Evolutionary conservation across 306 rosid species (phyloP).

Genomic region (Hippophae tibetana): DNA sequence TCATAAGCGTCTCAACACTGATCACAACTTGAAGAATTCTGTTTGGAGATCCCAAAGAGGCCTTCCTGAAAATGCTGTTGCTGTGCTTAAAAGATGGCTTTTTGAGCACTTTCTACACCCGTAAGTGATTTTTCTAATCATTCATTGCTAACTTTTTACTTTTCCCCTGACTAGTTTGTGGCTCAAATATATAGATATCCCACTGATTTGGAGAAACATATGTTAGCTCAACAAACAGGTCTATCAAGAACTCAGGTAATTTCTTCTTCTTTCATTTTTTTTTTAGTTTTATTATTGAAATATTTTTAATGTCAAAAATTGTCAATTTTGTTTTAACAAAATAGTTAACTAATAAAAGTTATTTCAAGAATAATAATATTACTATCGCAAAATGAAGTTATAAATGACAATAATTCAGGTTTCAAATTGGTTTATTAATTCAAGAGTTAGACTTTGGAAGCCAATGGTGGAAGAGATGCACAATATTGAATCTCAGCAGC

Average conservation of each 20-base stretch:
- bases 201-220: conserved; percentile 23
- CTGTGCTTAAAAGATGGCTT: conserved; percentile 24
- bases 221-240: conserved; percentile 26
- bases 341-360: no score
- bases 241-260: conserved; percentile 25
- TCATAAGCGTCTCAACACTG: neutral
- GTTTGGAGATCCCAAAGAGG: conserved; percentile 20
- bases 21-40: conserved; percentile 4
- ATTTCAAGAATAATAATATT: no score
- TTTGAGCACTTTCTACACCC: conserved; percentile 31
- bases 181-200: conserved; percentile 16
- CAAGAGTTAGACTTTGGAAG: conserved; percentile 29
- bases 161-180: no score
- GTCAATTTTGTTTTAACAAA: no score
- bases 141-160: neutral
- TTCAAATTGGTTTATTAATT: conserved; percentile 28
- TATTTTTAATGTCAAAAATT: no score
- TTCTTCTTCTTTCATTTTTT: neutral
- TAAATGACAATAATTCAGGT: conserved; percentile 5
- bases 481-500: conserved; percentile 14
- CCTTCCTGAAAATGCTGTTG: conserved; percentile 22
- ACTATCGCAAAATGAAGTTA: no score
- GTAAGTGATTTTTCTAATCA: conserved; percentile 11
- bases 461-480: conserved; percentile 34
- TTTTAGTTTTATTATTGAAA: no score